A percentile compares a stretch with the other conserved stretches of the same genome.
These are phyloP conservation scores for Globisporangium solare DNA, from an alignment of 352 stramenopile species.

Conservation along the genomic window DNA sequence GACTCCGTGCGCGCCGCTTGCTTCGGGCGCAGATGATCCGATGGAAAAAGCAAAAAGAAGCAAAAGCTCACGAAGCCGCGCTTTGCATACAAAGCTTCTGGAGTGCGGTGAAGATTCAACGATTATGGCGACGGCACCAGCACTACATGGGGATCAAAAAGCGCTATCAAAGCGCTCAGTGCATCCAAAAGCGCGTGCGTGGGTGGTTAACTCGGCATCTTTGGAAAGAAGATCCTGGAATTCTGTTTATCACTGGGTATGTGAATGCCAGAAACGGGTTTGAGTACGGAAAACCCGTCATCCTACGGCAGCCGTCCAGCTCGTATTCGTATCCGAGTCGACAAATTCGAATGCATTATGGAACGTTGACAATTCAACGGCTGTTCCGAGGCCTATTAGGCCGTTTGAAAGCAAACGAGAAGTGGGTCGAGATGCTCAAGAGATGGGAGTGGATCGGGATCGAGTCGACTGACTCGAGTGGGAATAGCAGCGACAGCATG, in stretches of 20 bases:
- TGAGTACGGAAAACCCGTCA: slow-evolving; percentile 39
- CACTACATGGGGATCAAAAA: slow-evolving; percentile 38
- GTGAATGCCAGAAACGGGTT: slow-evolving; percentile 36
- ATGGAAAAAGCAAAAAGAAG: slow-evolving; percentile 34
- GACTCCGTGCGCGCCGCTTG: slow-evolving; percentile 42
- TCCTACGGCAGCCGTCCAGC: slow-evolving; percentile 28
- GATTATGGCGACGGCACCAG: slow-evolving; percentile 47
- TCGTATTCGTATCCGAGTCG: slow-evolving; percentile 58
- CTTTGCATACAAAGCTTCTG: slow-evolving; percentile 42
- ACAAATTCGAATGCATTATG: slow-evolving; percentile 34
- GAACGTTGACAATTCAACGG: slow-evolving; percentile 38
- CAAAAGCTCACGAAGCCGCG: slow-evolving; percentile 20
- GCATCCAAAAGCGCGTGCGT: slow-evolving; percentile 53
- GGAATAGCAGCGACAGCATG: slow-evolving; percentile 45
- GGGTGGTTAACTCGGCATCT: slow-evolving; percentile 62
- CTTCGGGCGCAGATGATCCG: slow-evolving; percentile 36
- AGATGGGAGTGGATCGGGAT: slow-evolving; percentile 74
- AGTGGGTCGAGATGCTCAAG: slow-evolving; percentile 64
- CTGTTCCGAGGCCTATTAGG: slow-evolving; percentile 44
- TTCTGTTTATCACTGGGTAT: slow-evolving; percentile 34
- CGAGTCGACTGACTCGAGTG: slow-evolving; percentile 19
- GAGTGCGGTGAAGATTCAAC: slow-evolving; percentile 55
- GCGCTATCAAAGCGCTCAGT: slow-evolving; percentile 40
- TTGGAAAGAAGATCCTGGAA: slow-evolving; percentile 54
- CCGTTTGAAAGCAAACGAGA: slow-evolving; percentile 52